Percentiles rank a stretch among this genome's conserved stretches.
Conservation (phyloP, 2,329 filamentous ascomycete species). For the Fusarium gaditjirri region DNA sequence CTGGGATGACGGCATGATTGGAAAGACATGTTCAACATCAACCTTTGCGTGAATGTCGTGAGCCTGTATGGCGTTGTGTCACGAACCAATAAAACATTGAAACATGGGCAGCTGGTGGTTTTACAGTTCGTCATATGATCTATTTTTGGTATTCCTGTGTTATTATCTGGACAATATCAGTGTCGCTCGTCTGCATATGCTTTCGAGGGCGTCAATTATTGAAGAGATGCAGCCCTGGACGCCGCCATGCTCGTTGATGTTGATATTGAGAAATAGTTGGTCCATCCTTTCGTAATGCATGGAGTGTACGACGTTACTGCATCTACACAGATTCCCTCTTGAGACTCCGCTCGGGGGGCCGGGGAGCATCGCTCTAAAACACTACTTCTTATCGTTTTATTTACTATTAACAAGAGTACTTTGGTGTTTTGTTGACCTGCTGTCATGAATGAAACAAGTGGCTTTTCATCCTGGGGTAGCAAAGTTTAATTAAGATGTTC, state of each 20-base stretch:
- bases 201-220: slow-evolving; percentile 1
- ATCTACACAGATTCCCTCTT: background rate
- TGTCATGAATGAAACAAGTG: background rate
- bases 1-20: slow-evolving; percentile 4
- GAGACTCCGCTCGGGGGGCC: background rate
- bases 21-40: background rate
- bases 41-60: slow-evolving; percentile 1
- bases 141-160: background rate
- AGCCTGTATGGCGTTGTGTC: background rate
- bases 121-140: background rate
- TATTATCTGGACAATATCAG: background rate
- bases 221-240: background rate
- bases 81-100: background rate
- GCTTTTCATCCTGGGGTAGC: background rate
- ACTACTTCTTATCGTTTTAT: background rate
- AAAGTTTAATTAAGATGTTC: slow-evolving; percentile 15
- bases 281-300: background rate
- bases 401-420: background rate
- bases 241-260: background rate
- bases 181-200: background rate
- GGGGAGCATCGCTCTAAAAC: background rate
- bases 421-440: background rate
- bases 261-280: background rate
- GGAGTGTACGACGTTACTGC: slow-evolving; percentile 4
- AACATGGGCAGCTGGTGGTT: background rate